phyloP scores from a whole-genome alignment of 768 basidiomycete species.

The Lentinula detonsa region DNA sequence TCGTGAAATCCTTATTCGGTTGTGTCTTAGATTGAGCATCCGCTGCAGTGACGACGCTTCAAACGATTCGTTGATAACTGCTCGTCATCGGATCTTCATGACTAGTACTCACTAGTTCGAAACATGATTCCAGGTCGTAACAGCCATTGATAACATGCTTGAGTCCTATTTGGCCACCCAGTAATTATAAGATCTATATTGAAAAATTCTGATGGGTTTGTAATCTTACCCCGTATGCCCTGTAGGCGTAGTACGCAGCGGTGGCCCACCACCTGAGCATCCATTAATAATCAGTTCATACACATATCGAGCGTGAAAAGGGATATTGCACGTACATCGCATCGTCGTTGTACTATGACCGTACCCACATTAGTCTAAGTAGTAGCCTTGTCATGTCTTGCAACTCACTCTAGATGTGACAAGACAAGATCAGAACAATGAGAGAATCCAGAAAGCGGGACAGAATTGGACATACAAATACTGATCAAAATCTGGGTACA shows the following conservation, averaged over 20 bases:
- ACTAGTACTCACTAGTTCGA: constrained; percentile 32
- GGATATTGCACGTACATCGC: constrained; percentile 26
- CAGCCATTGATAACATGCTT: constrained; percentile 34
- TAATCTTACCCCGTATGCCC: constrained; percentile 31
- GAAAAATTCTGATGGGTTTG: neutral
- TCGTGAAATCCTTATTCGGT: constrained; percentile 34
- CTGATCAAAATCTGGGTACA: constrained; percentile 35
- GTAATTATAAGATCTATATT: neutral
- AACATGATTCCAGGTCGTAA: constrained; percentile 43
- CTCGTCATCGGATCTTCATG: neutral
- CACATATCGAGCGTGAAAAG: neutral
- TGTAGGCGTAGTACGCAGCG: constrained; percentile 42
- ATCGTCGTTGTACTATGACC: constrained; percentile 38
- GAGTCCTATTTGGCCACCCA: constrained; percentile 17
- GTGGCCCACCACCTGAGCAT: constrained; percentile 45
- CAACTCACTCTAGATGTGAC: neutral
- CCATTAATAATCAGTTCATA: neutral
- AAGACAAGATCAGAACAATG: neutral
- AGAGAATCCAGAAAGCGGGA: neutral
- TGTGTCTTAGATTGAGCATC: constrained; percentile 29
- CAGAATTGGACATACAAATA: constrained; percentile 24
- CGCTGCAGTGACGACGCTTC: constrained; percentile 36
- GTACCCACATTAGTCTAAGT: neutral
- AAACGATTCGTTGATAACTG: neutral
- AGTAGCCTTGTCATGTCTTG: neutral